Base-by-base conservation (phyloP, 805 yeast genomes). In the Candida ortonii region DNA sequence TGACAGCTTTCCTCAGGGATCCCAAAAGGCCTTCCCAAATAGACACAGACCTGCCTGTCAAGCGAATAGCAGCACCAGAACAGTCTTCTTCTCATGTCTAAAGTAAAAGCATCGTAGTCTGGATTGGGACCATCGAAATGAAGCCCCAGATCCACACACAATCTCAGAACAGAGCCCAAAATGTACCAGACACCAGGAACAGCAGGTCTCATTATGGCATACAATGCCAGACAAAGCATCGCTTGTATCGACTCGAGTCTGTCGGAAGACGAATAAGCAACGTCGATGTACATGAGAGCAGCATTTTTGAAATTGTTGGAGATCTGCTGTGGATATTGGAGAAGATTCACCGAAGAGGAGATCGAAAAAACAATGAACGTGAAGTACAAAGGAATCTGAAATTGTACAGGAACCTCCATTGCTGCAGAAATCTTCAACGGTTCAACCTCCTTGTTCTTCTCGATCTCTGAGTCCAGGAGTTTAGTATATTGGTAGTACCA, bases 131-230 rank as follows among this genome's bases (percentile, higher is more conserved):
- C 39, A 49, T 87, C 96, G 22, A 78, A 76, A 57, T 88, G 96
- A 6, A 88, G 64, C 1, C 95, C 96, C 40, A 88, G 58, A 57
- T 88, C 96, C 18, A 87, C 85, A 47, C 90, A 79, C 31, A 85
- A 59, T 41, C 96, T 68, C 31, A 86, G 59, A 0, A 90, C 88
- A 2, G 85, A 75, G 0, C 96, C 96, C 44, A 85, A 62, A 4
- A 84, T 76, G 54, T 85, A 85, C 97, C 97, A 88, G n/a, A 85
- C 86, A 3, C 95, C 93, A 0, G 96, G 95, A 10, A 76, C 75
- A 1, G 90, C 80, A 0, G 96, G 96, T 38, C 95, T 70, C 95
- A 88, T 86, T 21, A 82, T 68, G 1, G 94, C 77, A 53, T 83
- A 88, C 4, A 80, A 53, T 0, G 90, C 76, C 25, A 84, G 61